A percentile compares a stretch with the other conserved stretches of the same genome.
These are phyloP conservation scores for Geranium incanum DNA, from an alignment of 441 rosid genomes.

Conservation along the genomic window DNA sequence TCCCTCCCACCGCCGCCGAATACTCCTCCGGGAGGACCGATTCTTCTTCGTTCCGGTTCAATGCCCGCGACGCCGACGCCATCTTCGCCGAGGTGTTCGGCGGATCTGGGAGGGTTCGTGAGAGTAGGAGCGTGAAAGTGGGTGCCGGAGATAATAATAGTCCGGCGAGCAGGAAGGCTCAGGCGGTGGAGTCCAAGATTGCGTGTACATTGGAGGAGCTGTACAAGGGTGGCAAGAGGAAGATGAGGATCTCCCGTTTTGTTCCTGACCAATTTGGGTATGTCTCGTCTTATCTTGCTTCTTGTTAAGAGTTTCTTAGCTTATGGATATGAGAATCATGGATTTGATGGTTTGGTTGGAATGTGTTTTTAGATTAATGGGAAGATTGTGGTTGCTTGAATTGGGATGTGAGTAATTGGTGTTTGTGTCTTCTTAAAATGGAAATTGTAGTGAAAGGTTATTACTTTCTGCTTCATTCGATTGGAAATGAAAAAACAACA, in stretches of 20 bases:
- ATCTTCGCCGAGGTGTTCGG: conserved; percentile 77
- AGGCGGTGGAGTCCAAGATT: conserved; percentile 43
- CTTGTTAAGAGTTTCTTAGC: neutral
- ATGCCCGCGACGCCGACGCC: conserved; percentile 61
- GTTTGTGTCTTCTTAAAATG: neutral
- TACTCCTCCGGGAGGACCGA: conserved; percentile 29
- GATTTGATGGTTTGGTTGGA: neutral
- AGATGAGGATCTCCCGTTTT: conserved; percentile 59
- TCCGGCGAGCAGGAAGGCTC: conserved; percentile 44
- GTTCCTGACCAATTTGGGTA: conserved; percentile 10
- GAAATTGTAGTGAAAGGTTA: neutral
- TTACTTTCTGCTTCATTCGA: neutral
- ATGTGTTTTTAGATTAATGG: neutral
- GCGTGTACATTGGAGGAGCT: conserved; percentile 73
- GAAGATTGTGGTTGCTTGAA: neutral
- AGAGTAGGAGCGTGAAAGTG: conserved; percentile 44
- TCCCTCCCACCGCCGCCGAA: conserved; percentile 53
- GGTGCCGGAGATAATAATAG: neutral
- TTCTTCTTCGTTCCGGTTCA: conserved; percentile 46
- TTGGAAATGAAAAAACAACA: neutral
- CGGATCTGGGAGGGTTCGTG: conserved; percentile 40
- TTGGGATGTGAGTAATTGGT: neutral
- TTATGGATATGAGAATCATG: neutral
- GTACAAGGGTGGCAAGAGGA: conserved; percentile 64
- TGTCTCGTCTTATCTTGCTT: neutral